A percentile compares a stretch with the other conserved stretches of the same genome.
These are phyloP conservation scores for Acanthamoeba castellanii DNA, from an alignment of 208 protist genomes.

Conservation along the genomic window DNA sequence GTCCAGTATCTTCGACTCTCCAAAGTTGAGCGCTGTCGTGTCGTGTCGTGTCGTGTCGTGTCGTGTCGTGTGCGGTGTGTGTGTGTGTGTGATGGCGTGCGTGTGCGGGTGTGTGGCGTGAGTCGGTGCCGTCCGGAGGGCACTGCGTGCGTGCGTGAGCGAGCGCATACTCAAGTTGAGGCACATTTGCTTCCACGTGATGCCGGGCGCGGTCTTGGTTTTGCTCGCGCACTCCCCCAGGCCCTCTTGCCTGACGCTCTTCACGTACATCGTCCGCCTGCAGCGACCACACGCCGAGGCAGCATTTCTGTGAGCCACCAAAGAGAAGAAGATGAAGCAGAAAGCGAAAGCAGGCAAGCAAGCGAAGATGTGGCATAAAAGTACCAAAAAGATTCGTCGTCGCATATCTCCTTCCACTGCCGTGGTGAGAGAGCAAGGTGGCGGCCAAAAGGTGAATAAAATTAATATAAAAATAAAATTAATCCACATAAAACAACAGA, in stretches of 20 bases:
- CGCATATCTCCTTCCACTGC: not conserved
- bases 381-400: not conserved
- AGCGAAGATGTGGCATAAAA: not conserved
- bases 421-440: not conserved
- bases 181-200: constrained; percentile 11
- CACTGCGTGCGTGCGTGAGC: too few species aligned
- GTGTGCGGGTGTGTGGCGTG: too few species aligned
- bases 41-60: too few species aligned
- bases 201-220: not conserved
- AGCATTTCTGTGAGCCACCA: too few species aligned
- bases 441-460: not conserved
- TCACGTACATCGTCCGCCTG: not conserved
- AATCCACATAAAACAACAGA: not conserved
- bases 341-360: too few species aligned
- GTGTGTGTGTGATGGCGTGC: not conserved
- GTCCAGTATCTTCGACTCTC: not conserved
- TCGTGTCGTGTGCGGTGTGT: not conserved
- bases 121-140: too few species aligned
- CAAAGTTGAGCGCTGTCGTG: constrained; percentile 23
- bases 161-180: not conserved
- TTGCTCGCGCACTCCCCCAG: not conserved
- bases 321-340: too few species aligned
- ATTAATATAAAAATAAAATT: not conserved
- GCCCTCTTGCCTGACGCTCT: not conserved
- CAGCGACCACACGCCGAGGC: too few species aligned